Evolutionary conservation across 441 rosid genomes (phyloP), one percentile per base, ranked within the genome.

Genomic region (Erodium trifolium): DNA sequence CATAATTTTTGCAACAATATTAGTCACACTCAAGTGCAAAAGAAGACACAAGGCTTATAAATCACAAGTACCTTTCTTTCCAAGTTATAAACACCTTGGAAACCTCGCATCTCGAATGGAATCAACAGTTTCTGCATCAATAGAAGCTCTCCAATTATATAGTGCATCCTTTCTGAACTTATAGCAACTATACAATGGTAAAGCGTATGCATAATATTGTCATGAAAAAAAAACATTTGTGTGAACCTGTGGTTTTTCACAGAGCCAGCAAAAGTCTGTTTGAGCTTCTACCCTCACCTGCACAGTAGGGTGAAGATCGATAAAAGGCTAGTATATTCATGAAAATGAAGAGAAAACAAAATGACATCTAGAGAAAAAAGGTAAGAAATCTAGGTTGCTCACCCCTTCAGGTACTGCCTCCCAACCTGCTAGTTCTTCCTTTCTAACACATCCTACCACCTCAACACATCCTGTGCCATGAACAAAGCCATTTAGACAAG

Each of bases 81-180:
- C 85, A 93, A 75, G 86, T 91, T 93, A 82, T 87, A 93, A 73
- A 91, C 90, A 17, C 89, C 71, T 68, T 93, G 93, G 78, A 63
- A 84, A 16, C 96, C 97, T 23, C 96, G 81, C 97, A 91, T 91
- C 86, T 91, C 96, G 72, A 91, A 93, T 29, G 96, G 97, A 70
- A 93, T 66, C 68, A 91, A 66, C 77, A 91, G 73, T 79, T 79
- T 91, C 96, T 93, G 79, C 37, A 75, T 64, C 34, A 2, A 18
- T n/a, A 68, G 34, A 67, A 70, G 62, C 0, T 1, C 18, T 0
- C 14, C 67, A 43, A 74, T 68, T 69, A 55, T 1, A 47, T 3
- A 31, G 16, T 51, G 57, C 57, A 51, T n/a, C 14, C 57, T n/a
- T 51, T n/a, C 17, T 12, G 11, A 51, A 51, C 16, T 16, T 51